phyloP scores from a whole-genome alignment of 768 basidiomycete species.

The Rhizopogon vesiculosus region DNA sequence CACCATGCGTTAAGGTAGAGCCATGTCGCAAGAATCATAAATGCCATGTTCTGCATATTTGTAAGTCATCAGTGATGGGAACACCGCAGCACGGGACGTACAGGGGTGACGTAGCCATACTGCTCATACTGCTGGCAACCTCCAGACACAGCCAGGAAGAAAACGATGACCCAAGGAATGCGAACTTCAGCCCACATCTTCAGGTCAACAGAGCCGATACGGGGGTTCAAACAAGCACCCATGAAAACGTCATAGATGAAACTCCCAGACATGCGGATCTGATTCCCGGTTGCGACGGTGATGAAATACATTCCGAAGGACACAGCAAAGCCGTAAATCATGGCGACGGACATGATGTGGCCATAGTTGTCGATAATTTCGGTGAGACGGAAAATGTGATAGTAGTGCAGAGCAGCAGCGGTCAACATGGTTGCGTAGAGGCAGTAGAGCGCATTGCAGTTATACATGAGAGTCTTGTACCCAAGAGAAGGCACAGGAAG shows the following conservation, averaged over 20 bases:
- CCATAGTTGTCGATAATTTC: slow-evolving; percentile 97
- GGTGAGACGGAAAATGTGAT: slow-evolving; percentile 82
- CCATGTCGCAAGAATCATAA: slow-evolving; percentile 94
- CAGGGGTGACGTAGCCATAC: slow-evolving; percentile 88
- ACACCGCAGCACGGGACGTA: slow-evolving; percentile 30
- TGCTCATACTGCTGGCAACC: slow-evolving; percentile 94
- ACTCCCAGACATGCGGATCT: slow-evolving; percentile 93
- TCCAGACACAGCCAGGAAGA: slow-evolving; percentile 88
- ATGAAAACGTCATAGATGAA: slow-evolving; percentile 95
- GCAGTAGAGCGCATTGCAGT: slow-evolving; percentile 89
- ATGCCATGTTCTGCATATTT: slow-evolving; percentile 77
- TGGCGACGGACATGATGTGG: slow-evolving; percentile 90
- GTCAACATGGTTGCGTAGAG: slow-evolving; percentile 81
- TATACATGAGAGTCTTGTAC: slow-evolving; percentile 92
- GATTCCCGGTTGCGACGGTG: slow-evolving; percentile 70
- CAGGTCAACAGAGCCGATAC: slow-evolving; percentile 85
- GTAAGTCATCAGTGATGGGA: neutral
- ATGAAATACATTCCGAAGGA: slow-evolving; percentile 79
- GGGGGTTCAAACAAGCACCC: slow-evolving; percentile 93
- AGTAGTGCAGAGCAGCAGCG: slow-evolving; percentile 70
- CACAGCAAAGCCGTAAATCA: slow-evolving; percentile 85
- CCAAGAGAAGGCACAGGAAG: slow-evolving; percentile 93
- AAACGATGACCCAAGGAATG: slow-evolving; percentile 95
- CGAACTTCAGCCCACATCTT: slow-evolving; percentile 99
- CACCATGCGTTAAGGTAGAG: slow-evolving; percentile 97